phyloP scores from a whole-genome alignment of 306 rosid species.

The Glycine tomentella region DNA sequence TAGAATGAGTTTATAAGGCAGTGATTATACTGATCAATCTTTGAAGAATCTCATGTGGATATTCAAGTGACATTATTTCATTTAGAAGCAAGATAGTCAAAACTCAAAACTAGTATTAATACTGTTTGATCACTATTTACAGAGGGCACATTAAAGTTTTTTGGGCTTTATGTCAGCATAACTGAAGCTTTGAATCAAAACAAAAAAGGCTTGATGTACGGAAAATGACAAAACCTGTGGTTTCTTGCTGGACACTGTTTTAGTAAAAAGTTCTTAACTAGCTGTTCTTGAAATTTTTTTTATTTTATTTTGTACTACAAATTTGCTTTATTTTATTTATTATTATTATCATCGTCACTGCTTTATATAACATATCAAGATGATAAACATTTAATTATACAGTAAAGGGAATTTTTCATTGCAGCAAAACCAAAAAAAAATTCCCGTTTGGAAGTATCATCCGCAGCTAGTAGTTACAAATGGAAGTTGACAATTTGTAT shows the following conservation, averaged over 20 bases:
- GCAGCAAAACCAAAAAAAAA: neutral
- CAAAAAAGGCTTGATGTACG: neutral
- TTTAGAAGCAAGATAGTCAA: too few relatives aligned
- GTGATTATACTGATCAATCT: too few relatives aligned
- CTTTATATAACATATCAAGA: too few relatives aligned
- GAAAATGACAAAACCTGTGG: neutral
- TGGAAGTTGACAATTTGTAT: neutral
- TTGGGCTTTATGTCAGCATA: neutral
- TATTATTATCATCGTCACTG: neutral
- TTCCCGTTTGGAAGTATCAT: neutral
- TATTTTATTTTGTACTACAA: neutral
- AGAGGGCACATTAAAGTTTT: neutral
- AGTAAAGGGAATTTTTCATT: neutral
- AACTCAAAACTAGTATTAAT: neutral
- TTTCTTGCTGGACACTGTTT: neutral
- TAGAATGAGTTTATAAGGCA: too few relatives aligned
- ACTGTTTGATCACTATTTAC: constrained; percentile 9
- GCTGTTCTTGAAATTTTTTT: neutral
- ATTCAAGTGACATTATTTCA: too few relatives aligned
- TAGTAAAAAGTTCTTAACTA: neutral
- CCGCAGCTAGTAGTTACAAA: neutral
- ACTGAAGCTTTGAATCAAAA: neutral
- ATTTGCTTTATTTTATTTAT: neutral
- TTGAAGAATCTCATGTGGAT: too few relatives aligned
- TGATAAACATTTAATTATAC: too few relatives aligned